Evolutionary conservation across 345 rosid genomes (phyloP).

Genomic region (Erucastrum elatum): DNA sequence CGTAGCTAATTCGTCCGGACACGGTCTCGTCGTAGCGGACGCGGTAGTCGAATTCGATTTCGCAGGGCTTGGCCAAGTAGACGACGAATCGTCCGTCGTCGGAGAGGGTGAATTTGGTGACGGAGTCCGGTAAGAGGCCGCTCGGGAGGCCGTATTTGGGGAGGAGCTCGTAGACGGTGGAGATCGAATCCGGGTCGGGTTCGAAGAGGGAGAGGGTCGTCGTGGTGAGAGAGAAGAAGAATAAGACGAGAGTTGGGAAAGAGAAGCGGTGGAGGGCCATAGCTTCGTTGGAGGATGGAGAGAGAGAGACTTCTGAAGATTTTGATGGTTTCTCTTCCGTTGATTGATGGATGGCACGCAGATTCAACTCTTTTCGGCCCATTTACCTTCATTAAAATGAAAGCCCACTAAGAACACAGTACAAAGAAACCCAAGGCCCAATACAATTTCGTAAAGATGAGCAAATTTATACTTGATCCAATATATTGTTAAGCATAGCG

Average conservation of each 20-base stretch:
- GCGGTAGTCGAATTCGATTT: constrained; percentile 76
- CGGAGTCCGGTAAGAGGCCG: constrained; percentile 71
- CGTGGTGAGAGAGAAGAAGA: constrained; percentile 16
- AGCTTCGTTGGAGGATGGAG: background rate
- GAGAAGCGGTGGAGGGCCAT: constrained; percentile 35
- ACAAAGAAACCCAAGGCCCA: too few species aligned
- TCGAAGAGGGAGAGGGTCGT: constrained; percentile 26
- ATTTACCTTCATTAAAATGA: too few species aligned
- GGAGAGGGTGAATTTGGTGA: constrained; percentile 56
- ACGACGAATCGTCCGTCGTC: constrained; percentile 71
- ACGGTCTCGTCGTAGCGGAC: constrained; percentile 72
- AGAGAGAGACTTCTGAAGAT: background rate
- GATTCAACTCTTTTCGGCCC: background rate
- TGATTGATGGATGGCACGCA: background rate
- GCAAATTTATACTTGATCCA: too few species aligned
- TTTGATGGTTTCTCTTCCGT: background rate
- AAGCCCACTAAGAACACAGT: too few species aligned
- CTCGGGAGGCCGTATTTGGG: constrained; percentile 85
- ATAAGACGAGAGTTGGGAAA: constrained; percentile 30
- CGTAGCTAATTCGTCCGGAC: constrained; percentile 67
- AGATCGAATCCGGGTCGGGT: constrained; percentile 36
- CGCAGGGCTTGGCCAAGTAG: constrained; percentile 52
- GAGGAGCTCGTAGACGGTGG: constrained; percentile 72
- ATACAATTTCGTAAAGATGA: too few species aligned
- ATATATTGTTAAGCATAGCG: too few species aligned